Conservation (phyloP, 257 asterid species). For the Fraxinus quadrangulata region DNA sequence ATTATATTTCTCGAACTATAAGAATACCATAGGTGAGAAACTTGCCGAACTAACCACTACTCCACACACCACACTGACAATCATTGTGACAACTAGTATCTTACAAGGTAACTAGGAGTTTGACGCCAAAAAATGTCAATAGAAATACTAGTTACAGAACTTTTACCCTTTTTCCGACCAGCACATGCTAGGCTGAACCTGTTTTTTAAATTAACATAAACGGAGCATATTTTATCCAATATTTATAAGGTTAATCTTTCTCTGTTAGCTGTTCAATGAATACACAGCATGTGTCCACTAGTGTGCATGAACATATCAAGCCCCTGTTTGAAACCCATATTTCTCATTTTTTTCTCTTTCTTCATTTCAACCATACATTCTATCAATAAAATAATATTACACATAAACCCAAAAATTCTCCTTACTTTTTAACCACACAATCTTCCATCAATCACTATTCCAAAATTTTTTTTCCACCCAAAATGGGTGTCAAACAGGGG, state of each 20-base stretch:
- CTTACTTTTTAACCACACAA: too few relatives aligned
- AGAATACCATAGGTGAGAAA: too few relatives aligned
- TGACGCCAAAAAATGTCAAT: neutral
- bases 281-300: constrained; percentile 5
- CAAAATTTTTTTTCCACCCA: too few relatives aligned
- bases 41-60: neutral
- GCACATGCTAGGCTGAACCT: neutral
- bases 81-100: neutral
- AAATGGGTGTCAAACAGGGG: too few relatives aligned
- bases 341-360: too few relatives aligned
- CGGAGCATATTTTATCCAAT: neutral
- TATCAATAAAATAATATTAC: too few relatives aligned
- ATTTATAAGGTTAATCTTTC: neutral
- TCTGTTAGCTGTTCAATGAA: constrained; percentile 6
- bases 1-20: neutral
- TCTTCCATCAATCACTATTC: too few relatives aligned
- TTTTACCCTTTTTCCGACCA: neutral
- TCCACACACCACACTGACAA: neutral
- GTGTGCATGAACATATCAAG: neutral
- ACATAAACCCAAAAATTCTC: too few relatives aligned
- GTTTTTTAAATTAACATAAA: neutral
- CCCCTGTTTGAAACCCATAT: too few relatives aligned
- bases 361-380: too few relatives aligned
- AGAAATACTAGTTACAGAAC: neutral
- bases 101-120: neutral